Conservation (phyloP, 1,139 yeast species). For the Zygosaccharomyces sapae region DNA sequence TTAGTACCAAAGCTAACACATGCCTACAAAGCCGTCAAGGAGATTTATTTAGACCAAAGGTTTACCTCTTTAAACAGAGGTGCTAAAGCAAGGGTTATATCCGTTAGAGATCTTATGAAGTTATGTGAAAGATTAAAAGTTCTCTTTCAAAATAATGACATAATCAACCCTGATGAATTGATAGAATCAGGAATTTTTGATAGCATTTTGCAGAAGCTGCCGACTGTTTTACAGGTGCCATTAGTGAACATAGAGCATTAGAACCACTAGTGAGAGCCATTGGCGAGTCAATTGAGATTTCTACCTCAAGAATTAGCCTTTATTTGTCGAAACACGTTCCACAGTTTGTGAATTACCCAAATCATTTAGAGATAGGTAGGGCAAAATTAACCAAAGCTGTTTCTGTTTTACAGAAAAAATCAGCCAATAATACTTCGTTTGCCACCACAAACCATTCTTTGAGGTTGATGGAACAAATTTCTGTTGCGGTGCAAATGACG, state of each 20-base stretch:
- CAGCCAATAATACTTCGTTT: conserved; percentile 54
- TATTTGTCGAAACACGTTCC: conserved; percentile 71
- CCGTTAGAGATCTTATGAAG: conserved; percentile 80
- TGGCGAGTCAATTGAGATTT: conserved; percentile 69
- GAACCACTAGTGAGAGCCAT: conserved; percentile 58
- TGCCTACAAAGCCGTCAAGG: conserved; percentile 55
- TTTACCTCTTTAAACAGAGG: conserved; percentile 69
- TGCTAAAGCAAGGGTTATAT: conserved; percentile 67
- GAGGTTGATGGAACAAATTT: conserved; percentile 83
- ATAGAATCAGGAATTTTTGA: conserved; percentile 64
- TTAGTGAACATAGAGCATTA: conserved; percentile 62
- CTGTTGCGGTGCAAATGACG: conserved; percentile 70
- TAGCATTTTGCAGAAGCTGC: conserved; percentile 85
- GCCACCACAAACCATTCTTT: conserved; percentile 87
- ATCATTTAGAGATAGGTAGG: conserved; percentile 63
- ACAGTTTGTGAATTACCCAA: conserved; percentile 47
- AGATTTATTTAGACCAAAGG: conserved; percentile 51
- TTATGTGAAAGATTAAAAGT: conserved; percentile 67
- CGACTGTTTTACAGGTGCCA: conserved; percentile 87
- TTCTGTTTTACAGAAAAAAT: conserved; percentile 35
- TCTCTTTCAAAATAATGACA: conserved; percentile 49
- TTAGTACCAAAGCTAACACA: conserved; percentile 57
- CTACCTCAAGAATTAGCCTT: conserved; percentile 68
- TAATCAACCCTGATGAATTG: conserved; percentile 48
- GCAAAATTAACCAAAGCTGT: conserved; percentile 45